Conservation (phyloP, 2,329 filamentous ascomycete genomes). For the Sodiomyces alkalinus region DNA sequence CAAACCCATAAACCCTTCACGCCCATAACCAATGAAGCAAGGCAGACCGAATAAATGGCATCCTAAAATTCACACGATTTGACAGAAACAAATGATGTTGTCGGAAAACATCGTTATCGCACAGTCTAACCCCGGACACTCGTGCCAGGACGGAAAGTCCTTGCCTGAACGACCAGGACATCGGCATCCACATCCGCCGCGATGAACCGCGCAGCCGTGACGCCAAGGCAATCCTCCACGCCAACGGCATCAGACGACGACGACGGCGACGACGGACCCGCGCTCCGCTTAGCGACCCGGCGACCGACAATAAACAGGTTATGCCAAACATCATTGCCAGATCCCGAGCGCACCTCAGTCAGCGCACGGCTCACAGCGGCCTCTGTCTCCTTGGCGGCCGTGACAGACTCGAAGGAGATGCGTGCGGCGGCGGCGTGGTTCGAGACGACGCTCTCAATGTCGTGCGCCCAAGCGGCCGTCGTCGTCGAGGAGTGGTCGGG, state of each 20-base stretch:
- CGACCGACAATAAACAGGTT: conserved; percentile 13
- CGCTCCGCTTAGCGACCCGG: conserved; percentile 6
- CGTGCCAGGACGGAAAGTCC: too few relatives aligned
- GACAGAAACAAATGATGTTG: too few relatives aligned
- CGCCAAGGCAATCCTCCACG: conserved; percentile 12
- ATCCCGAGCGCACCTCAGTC: conserved; percentile 4
- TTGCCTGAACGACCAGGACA: conserved; percentile 12
- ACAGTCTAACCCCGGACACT: too few relatives aligned
- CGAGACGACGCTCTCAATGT: conserved; percentile 13
- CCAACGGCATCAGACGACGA: conserved; percentile 11
- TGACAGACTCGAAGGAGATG: conserved; percentile 9
- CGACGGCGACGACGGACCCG: background rate
- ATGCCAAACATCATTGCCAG: conserved; percentile 7
- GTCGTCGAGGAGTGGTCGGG: conserved; percentile 9
- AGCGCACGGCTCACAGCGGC: conserved; percentile 4
- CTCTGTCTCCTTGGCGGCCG: conserved; percentile 3
- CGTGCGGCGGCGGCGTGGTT: conserved; percentile 10
- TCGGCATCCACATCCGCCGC: conserved; percentile 13
- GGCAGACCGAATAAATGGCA: too few relatives aligned
- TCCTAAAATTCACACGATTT: too few relatives aligned
- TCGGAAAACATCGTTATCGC: too few relatives aligned
- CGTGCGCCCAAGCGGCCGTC: conserved; percentile 3
- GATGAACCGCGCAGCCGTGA: conserved; percentile 8
- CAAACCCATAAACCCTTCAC: too few relatives aligned
- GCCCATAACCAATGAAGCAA: too few relatives aligned